These are phyloP conservation scores for Psilocybe sp. DNA, from an alignment of 768 basidiomycete genomes.

Conservation along the genomic window DNA sequence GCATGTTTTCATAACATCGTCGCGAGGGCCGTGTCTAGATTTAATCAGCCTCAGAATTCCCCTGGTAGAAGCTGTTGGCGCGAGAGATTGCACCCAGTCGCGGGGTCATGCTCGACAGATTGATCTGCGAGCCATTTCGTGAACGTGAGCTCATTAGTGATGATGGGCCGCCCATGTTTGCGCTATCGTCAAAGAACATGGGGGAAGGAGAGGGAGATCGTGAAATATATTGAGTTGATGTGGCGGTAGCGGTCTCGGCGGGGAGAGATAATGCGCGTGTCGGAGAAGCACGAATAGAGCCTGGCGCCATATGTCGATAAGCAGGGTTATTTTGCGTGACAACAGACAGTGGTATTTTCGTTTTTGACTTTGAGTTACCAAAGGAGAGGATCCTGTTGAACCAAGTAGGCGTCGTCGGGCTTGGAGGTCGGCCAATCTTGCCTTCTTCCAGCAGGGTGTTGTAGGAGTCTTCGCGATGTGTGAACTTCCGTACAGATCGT, in stretches of 20 bases:
- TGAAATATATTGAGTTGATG: conserved; percentile 37
- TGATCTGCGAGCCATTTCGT: conserved; percentile 66
- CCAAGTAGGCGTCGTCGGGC: conserved; percentile 35
- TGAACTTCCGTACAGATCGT: conserved; percentile 37
- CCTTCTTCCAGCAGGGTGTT: conserved; percentile 55
- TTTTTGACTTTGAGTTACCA: conserved; percentile 18
- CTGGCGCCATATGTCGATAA: conserved; percentile 23
- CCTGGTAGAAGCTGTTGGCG: conserved; percentile 23
- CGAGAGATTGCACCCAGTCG: conserved; percentile 34
- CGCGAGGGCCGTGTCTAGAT: background rate
- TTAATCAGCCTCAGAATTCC: conserved; percentile 15
- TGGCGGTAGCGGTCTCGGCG: conserved; percentile 24
- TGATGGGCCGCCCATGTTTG: conserved; percentile 28
- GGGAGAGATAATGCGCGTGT: conserved; percentile 36
- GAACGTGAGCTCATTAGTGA: conserved; percentile 56
- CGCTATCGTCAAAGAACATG: conserved; percentile 34
- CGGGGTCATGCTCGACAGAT: conserved; percentile 50
- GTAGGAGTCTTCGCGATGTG: conserved; percentile 31
- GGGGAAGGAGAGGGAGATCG: conserved; percentile 50
- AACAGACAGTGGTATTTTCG: conserved; percentile 21
- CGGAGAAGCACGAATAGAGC: conserved; percentile 28
- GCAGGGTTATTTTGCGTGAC: conserved; percentile 23
- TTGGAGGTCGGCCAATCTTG: conserved; percentile 24
- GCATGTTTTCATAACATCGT: too few species aligned
- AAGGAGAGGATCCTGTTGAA: conserved; percentile 30